Evolutionary conservation across 805 yeast genomes (phyloP), one percentile per base, ranked within the genome.

Genomic region (Maudiozyma saulgeensis): DNA sequence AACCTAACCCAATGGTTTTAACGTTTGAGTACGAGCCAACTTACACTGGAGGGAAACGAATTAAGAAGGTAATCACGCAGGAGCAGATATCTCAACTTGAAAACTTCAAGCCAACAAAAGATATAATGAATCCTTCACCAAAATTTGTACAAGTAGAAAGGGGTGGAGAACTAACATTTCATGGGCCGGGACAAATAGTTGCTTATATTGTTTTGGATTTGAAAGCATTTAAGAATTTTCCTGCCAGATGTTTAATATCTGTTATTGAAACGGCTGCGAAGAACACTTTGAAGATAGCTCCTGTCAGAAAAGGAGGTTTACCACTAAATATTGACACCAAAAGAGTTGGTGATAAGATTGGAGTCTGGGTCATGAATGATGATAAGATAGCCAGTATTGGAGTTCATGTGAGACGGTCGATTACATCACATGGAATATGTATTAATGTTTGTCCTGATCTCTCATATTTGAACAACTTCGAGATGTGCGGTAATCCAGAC

Each of bases 101-200:
- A 61, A 47, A 53, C 43, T 52, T 61, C 53, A 28, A 49, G 46
- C 18, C 61, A 57, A 16, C 12, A 2, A 6, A 51, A 32, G 53
- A 68, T 57, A 32, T 46, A 46, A 18, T 46, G 4, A 56, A 58
- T 35, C 53, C 71, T 40, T 75, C 75, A n/a, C 83, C 89, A 15
- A 73, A 74, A 31, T 86, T 80, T 60, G 76, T 82, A n/a, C 91
- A 87, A 58, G 77, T 93, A 0, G 80, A 80, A 48, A 72, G 99
- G 53, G 99, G 99, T 15, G 99, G 99, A 0, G 95, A 93, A 63
- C 80, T 93, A 1, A 93, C 99, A 0, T 93, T 87, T 73, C 99
- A 93, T 68, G 98, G 98, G 0, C 85, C 93, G 1, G 99, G 99
- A 0, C 99, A 93, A 66, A 62, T 88, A 38, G 96, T 90, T 2